Base-by-base conservation (phyloP, 2,329 filamentous ascomycete genomes). In the Microsporum audouinii region DNA sequence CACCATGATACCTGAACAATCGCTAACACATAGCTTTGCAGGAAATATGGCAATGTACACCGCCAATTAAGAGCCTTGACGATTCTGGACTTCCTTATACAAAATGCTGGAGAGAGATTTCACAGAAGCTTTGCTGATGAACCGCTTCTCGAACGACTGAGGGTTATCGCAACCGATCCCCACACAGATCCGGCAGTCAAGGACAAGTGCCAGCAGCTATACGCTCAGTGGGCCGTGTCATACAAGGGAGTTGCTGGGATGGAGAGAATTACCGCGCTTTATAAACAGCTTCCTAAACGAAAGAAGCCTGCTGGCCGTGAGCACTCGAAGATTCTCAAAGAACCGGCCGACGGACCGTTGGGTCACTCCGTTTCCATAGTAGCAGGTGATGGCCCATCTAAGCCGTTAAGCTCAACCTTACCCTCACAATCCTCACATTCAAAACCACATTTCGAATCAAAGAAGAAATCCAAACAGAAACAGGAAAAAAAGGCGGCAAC, bases 21-120 rank as follows among this genome's bases (percentile, higher is more conserved):
- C 7, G n/a, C 67, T 58, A 68, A 57, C 29, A 59, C 31, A 27
- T 27, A 10, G 23, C 2, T 29, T 10, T 41, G 36, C 49, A 87
- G 84, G 41, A 99, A 99, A 78, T 97, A 99, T 75, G 94, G 94
- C 68, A 95, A 85, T 69, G 81, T 89, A n/a, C 92, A 97, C 74
- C 87, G 91, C 57, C 94, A 99, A 74, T 81, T 97, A 38, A 85
- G 94, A 63, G 88, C 94, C 39, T 82, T 99, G 27, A 87, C 88
- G 8, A 86, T 99, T 57, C 82, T 99, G 1, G 94, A 99, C 72
- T 91, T 89, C 47, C 80, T 99, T 43, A 94, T 99, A 63, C 89
- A 96, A 71, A 99, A 99, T 76, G 91, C 91, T 1, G 92, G 92
- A 1, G 81, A 87, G 10, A 84, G 87, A 10, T 96, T 97, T 71